Evolutionary conservation across 345 rosid species (phyloP).

Genomic region (Hypericum androsaemum): DNA sequence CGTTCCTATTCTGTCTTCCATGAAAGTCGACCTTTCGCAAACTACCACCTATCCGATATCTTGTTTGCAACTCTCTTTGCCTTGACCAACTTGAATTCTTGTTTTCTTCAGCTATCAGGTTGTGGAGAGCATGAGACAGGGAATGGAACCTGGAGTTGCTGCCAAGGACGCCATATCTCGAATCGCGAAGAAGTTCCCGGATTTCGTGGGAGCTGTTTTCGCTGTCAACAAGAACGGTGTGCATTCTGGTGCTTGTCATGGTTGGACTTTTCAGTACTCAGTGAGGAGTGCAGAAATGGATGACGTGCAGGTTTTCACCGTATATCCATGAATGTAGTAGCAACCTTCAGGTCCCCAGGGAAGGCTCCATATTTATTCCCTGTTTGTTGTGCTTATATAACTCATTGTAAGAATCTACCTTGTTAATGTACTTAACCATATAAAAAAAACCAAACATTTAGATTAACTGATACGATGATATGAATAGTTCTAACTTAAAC

Average conservation of each 20-base stretch:
- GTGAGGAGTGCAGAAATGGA: conserved; percentile 45
- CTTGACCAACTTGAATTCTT: not conserved
- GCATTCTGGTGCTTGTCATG: conserved; percentile 85
- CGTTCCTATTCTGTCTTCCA: no score
- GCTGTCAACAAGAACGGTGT: conserved; percentile 66
- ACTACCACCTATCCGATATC: not conserved
- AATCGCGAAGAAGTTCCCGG: conserved; percentile 59
- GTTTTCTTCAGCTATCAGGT: conserved; percentile 65
- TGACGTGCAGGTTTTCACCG: conserved; percentile 70
- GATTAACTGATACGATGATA: no score
- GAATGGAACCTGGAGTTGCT: conserved; percentile 71
- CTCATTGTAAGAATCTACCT: no score
- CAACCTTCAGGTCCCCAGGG: no score
- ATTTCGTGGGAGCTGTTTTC: conserved; percentile 81
- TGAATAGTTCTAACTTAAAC: no score
- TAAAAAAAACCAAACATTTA: no score
- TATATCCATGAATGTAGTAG: conserved; percentile 26
- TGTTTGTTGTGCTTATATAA: no score
- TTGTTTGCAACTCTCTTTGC: not conserved
- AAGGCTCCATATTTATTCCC: no score
- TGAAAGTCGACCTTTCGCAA: not conserved
- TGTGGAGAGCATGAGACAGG: conserved; percentile 88
- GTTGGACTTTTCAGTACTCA: conserved; percentile 92
- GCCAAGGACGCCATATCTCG: conserved; percentile 74
- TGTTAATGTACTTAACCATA: no score